phyloP scores from a whole-genome alignment of 2,329 filamentous ascomycete species.

The Neonectria sp. region DNA sequence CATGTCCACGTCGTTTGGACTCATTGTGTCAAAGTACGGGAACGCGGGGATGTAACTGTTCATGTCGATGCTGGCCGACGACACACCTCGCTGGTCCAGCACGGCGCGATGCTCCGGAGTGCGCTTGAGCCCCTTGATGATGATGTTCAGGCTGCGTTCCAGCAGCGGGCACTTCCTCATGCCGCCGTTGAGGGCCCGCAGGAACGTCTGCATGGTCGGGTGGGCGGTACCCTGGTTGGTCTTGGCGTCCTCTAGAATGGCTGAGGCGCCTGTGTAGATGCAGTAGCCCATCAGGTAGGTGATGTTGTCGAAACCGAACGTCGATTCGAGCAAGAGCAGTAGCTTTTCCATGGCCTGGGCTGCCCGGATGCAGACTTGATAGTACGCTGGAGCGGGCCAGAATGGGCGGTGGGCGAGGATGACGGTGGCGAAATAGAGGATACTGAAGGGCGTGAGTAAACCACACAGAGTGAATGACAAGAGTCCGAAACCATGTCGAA shows the following conservation, averaged over 20 bases:
- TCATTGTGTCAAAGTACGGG: neutral
- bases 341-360: neutral
- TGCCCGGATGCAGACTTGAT: neutral
- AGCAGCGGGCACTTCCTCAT: conserved; percentile 5
- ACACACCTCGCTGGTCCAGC: neutral
- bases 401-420: conserved; percentile 1
- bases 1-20: neutral
- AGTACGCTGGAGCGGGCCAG: neutral
- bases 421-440: neutral
- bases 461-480: neutral
- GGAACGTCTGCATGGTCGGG: neutral
- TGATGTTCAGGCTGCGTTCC: conserved; percentile 1
- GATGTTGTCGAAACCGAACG: neutral
- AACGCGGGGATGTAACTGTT: conserved; percentile 6
- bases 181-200: neutral
- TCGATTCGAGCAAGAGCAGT: neutral
- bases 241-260: conserved; percentile 5
- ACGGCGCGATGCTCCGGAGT: neutral
- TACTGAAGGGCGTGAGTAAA: neutral
- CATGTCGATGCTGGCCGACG: neutral
- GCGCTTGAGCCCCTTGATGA: neutral
- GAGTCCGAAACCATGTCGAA: too few species aligned
- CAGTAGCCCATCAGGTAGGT: conserved; percentile 7
- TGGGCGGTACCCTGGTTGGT: neutral
- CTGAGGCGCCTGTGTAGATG: neutral